Base-by-base conservation (phyloP, 2,329 filamentous ascomycete genomes). In the Fusarium clavum region DNA sequence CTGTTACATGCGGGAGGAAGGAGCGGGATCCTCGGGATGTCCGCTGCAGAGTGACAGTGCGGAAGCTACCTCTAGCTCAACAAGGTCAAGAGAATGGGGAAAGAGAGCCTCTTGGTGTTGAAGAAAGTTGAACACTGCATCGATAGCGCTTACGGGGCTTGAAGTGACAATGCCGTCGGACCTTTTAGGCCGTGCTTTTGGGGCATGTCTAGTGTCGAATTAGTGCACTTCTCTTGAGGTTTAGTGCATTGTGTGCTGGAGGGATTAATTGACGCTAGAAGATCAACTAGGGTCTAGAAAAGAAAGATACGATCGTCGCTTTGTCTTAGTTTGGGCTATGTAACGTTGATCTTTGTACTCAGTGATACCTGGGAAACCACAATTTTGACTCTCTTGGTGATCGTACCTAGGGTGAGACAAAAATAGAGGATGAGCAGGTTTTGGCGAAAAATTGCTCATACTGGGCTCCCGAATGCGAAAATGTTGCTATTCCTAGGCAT, bases 101-200 rank as follows among this genome's bases (percentile, higher is more conserved):
- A 7, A 14, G 24, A 34, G 24, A 27, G 48, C 32, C 18, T 40
- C 22, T 38, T 48, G 22, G n/a, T 29, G 16, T 20, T 24, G 20
- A 14, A 29, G 27, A 57, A n/a, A 29, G 44, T 34, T 59, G 24
- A 18, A n/a, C 24, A 44, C 29, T 46, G 41, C 49, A 60, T 57
- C 52, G 11, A 43, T 61, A 57, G 58, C n/a, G 22, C 52, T 61
- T 29, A 48, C 44, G 13, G 12, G 51, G 22, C 29, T 38, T 53
- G 24, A 22, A 18, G 25, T 38, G 27, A 32, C 18, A 25, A 27
- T 38, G 22, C 53, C 13, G 30, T 34, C 55, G 49, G 49, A 43
- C 18, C 49, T 13, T 53, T 53, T 53, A n/a, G n/a, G 9, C 49
- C 25, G 24, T 38, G 10, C 30, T 41, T 38, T 38, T 38, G 13